Evolutionary conservation across 768 basidiomycete species (phyloP).

Genomic region (Pleurotus eryngii): DNA sequence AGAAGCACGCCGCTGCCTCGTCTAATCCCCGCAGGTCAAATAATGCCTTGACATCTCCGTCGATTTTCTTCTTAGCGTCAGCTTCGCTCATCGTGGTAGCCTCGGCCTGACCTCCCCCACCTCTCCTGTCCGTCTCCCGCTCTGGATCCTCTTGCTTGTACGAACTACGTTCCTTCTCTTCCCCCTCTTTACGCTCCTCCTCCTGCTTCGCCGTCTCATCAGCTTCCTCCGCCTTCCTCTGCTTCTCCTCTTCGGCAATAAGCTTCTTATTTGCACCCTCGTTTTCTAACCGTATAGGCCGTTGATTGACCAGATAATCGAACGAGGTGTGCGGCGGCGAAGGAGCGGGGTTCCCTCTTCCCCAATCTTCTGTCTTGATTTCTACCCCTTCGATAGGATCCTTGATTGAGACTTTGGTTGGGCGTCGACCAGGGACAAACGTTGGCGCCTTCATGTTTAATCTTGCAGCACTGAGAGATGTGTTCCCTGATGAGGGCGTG

Average conservation of each 20-base stretch:
- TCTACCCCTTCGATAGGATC: slow-evolving; percentile 57
- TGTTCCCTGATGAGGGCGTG: slow-evolving; percentile 54
- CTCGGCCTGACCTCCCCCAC: slow-evolving; percentile 39
- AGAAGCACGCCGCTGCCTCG: slow-evolving; percentile 87
- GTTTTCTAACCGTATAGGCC: slow-evolving; percentile 61
- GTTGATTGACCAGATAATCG: slow-evolving; percentile 32
- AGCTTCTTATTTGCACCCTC: slow-evolving; percentile 48
- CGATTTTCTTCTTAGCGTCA: slow-evolving; percentile 72
- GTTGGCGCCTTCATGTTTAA: slow-evolving; percentile 63
- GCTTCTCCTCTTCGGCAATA: slow-evolving; percentile 39
- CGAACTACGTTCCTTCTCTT: slow-evolving; percentile 34
- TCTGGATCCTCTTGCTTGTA: no score
- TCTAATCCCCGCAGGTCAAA: slow-evolving; percentile 79
- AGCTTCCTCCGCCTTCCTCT: slow-evolving; percentile 23
- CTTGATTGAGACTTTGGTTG: slow-evolving; percentile 55
- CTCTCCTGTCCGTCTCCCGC: slow-evolving; percentile 29
- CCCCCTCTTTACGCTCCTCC: slow-evolving; percentile 33
- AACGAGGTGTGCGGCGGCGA: slow-evolving; percentile 20
- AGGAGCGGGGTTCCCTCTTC: slow-evolving; percentile 37
- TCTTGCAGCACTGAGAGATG: slow-evolving; percentile 32
- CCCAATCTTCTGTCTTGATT: slow-evolving; percentile 54
- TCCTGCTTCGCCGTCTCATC: slow-evolving; percentile 45
- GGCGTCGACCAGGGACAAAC: slow-evolving; percentile 58
- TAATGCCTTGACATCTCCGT: slow-evolving; percentile 83
- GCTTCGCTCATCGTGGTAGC: slow-evolving; percentile 56